These are phyloP conservation scores for Hypoxylon rickii DNA, from an alignment of 495 filamentous ascomycete species.

Conservation along the genomic window DNA sequence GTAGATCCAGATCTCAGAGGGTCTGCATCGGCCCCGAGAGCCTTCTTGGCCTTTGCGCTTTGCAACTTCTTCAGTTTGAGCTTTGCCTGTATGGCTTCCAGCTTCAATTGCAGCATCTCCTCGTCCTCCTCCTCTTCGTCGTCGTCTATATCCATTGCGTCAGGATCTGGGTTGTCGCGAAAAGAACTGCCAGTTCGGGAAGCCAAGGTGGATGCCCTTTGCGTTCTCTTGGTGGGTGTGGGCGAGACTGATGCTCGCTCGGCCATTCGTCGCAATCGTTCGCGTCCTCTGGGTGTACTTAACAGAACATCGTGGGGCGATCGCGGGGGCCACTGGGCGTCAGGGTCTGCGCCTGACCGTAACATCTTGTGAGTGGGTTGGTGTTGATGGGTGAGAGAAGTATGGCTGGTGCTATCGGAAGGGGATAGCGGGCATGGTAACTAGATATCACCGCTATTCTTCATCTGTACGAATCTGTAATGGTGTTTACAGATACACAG, in stretches of 20 bases:
- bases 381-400: conserved; percentile 1
- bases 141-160: conserved; percentile 50
- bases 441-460: background rate
- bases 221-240: conserved; percentile 56
- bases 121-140: conserved; percentile 83
- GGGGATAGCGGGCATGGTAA: conserved; percentile 18
- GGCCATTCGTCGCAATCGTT: conserved; percentile 66
- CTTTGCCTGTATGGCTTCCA: conserved; percentile 83
- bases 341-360: conserved; percentile 37
- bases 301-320: conserved; percentile 85
- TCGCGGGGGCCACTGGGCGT: conserved; percentile 79
- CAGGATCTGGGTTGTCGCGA: conserved; percentile 25
- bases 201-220: background rate
- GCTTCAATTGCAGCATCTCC: conserved; percentile 79
- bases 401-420: conserved; percentile 3
- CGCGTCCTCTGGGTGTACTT: conserved; percentile 78
- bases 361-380: conserved; percentile 15
- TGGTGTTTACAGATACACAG: conserved; percentile 8
- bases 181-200: conserved; percentile 24
- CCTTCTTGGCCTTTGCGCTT: conserved; percentile 54
- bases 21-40: conserved; percentile 30
- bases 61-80: conserved; percentile 88
- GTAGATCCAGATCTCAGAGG: conserved; percentile 29
- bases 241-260: conserved; percentile 66
- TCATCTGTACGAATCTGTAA: too few relatives aligned